Percentiles rank a stretch among this genome's conserved stretches.
phyloP scores from a whole-genome alignment of 73 alveolate species.

The Paramecium pentaurelia region DNA sequence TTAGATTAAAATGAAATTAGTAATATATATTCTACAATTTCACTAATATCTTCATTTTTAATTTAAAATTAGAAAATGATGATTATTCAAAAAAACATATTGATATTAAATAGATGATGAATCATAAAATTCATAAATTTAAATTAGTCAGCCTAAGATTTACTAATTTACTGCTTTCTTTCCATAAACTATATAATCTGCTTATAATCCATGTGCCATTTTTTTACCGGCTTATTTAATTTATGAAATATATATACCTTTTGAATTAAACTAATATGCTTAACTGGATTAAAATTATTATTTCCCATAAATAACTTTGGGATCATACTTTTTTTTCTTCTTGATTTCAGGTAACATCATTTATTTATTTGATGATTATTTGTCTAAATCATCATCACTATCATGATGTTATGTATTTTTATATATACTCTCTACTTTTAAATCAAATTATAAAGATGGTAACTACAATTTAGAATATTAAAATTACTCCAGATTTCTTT shows the following conservation, averaged over 20 bases:
- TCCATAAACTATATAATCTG: constrained; percentile 22
- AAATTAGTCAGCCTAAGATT: not conserved
- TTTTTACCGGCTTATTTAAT: not conserved
- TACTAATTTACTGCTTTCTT: constrained; percentile 14
- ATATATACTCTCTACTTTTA: constrained; percentile 38
- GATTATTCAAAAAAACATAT: no score
- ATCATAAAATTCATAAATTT: not conserved
- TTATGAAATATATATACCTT: not conserved
- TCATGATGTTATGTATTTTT: constrained; percentile 28
- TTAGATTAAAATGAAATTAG: no score
- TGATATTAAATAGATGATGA: not conserved
- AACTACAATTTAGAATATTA: not conserved
- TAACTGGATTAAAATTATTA: not conserved
- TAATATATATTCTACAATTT: no score
- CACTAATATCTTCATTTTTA: not conserved
- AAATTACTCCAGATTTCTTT: constrained; percentile 43
- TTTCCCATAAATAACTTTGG: not conserved
- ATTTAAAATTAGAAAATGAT: not conserved
- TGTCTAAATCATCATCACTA: constrained; percentile 19
- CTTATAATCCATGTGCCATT: constrained; percentile 22
- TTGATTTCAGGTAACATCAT: constrained; percentile 20
- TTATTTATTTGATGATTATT: constrained; percentile 17
- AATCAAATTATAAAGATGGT: constrained; percentile 33
- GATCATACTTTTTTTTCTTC: constrained; percentile 16
- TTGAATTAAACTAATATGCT: not conserved